phyloP scores from a whole-genome alignment of 148 eudicot species.

The Selenicereus undatus region DNA sequence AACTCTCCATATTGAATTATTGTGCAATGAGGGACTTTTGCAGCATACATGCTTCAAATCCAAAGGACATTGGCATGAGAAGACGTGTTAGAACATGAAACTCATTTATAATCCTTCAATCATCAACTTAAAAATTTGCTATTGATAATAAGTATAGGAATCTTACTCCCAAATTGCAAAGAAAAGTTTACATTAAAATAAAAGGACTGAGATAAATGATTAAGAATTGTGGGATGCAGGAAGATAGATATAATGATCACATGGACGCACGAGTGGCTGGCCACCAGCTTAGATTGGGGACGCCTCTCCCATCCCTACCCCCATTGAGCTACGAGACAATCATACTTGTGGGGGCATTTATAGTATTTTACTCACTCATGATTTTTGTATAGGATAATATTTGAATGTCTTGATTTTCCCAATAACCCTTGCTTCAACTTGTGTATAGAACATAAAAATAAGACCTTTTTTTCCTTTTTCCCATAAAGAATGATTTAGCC shows the following conservation, averaged over 20 bases:
- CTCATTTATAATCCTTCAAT: too few relatives aligned
- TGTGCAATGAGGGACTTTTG: too few relatives aligned
- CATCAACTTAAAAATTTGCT: too few relatives aligned
- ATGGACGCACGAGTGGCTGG: not conserved
- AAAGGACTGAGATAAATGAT: not conserved
- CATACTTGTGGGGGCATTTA: not conserved
- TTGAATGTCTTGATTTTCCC: not conserved
- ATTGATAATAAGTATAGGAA: too few relatives aligned
- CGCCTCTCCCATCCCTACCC: not conserved
- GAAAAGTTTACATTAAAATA: too few relatives aligned
- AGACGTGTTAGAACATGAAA: too few relatives aligned
- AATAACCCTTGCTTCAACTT: not conserved
- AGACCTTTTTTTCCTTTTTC: not conserved
- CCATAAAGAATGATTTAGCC: not conserved
- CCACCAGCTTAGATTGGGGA: not conserved
- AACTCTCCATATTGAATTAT: too few relatives aligned
- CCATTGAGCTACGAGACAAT: not conserved
- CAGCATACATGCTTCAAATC: too few relatives aligned
- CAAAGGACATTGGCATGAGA: too few relatives aligned
- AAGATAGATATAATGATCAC: not conserved
- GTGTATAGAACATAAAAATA: not conserved
- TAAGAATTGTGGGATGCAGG: not conserved
- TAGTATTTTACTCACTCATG: too few relatives aligned
- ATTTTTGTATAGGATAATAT: too few relatives aligned
- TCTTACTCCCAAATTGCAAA: too few relatives aligned